phyloP scores from a whole-genome alignment of 1,284 basidiomycete genomes.

The Athelia sp. region DNA sequence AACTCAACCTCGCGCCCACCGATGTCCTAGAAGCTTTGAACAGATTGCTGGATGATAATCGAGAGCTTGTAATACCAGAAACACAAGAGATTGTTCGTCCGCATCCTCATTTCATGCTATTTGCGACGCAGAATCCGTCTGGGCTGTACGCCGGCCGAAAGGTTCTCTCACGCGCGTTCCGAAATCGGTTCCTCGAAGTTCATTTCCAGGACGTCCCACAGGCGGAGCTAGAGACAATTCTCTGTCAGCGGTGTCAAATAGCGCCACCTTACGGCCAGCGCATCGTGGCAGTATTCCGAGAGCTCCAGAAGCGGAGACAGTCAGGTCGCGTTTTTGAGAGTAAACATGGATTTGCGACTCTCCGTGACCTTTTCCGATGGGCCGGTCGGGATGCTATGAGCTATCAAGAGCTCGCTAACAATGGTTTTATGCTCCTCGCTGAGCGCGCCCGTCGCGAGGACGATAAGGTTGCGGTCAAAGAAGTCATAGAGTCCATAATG shows the following conservation, averaged over 20 bases:
- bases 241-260: slow-evolving; percentile 85
- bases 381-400: slow-evolving; percentile 85
- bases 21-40: slow-evolving; percentile 98
- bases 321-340: slow-evolving; percentile 94
- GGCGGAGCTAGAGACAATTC: slow-evolving; percentile 87
- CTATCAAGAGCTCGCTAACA: slow-evolving; percentile 91
- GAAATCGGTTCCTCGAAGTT: slow-evolving; percentile 98
- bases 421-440: slow-evolving; percentile 97
- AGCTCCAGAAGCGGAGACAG: slow-evolving; percentile 91
- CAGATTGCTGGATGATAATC: slow-evolving; percentile 94
- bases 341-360: slow-evolving; percentile 94
- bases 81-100: slow-evolving; percentile 94
- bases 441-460: slow-evolving; percentile 85
- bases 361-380: slow-evolving; percentile 98
- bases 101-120: slow-evolving; percentile 96
- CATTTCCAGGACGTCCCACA: slow-evolving; percentile 98
- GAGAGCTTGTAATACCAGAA: slow-evolving; percentile 94
- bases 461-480: slow-evolving; percentile 87
- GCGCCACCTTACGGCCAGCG: slow-evolving; percentile 89
- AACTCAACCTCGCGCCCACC: slow-evolving; percentile 96
- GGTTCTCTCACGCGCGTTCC: slow-evolving; percentile 91
- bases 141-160: slow-evolving; percentile 98
- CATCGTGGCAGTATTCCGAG: slow-evolving; percentile 91
- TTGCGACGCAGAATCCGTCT: slow-evolving; percentile 97
- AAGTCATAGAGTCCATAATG: slow-evolving; percentile 90